Conservation (phyloP, 148 eudicot genomes). For the Vaccinium corymbosum region DNA sequence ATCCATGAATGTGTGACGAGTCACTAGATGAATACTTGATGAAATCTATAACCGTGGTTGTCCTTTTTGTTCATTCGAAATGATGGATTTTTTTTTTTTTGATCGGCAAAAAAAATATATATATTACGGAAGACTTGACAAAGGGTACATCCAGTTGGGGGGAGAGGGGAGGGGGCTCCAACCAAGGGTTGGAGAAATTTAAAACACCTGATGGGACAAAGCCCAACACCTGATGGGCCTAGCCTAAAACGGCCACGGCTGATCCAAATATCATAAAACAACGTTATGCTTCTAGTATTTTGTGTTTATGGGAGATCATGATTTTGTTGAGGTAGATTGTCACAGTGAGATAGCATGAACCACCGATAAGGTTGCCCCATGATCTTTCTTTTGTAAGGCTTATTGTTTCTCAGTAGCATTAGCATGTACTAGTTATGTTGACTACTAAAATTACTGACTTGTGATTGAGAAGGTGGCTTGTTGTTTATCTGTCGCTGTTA, state of each 20-base stretch:
- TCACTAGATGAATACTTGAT: background rate
- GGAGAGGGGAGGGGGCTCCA: too few species aligned
- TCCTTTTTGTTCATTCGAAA: background rate
- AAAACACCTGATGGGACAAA: too few species aligned
- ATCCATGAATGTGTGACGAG: background rate
- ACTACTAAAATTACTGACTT: background rate
- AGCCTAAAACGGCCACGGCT: too few species aligned
- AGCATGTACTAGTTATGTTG: background rate
- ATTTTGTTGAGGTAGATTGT: background rate
- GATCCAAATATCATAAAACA: background rate
- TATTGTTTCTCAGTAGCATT: too few species aligned
- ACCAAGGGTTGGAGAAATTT: too few species aligned
- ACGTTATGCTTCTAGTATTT: background rate
- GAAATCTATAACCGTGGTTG: background rate
- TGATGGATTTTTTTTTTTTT: too few species aligned
- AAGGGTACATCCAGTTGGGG: too few species aligned
- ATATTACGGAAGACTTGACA: too few species aligned
- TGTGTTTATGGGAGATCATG: background rate
- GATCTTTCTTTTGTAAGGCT: background rate
- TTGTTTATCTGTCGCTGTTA: background rate
- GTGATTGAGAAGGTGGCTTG: background rate
- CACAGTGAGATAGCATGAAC: background rate
- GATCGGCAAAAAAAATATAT: too few species aligned
- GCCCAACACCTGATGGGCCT: too few species aligned
- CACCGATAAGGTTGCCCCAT: background rate